Evolutionary conservation across 2,329 filamentous ascomycete species (phyloP), one percentile per base, ranked within the genome.

Genomic region (Alternaria novae-zelandiae): DNA sequence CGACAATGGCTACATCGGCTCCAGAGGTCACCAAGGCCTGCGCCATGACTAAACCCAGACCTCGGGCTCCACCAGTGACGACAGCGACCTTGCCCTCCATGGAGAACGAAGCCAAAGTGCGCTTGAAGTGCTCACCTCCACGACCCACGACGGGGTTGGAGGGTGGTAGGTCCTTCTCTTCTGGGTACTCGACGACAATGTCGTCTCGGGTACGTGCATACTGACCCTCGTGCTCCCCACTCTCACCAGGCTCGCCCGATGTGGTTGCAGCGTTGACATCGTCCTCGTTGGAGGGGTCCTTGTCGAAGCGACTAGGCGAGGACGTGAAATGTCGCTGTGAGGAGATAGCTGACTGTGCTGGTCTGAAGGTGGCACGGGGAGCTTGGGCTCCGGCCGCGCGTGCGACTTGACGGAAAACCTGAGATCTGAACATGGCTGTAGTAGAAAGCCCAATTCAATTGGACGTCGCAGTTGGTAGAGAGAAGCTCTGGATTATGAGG

Each of bases 1-100:
- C 95, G 44, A 97, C 93, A 80, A 98, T 92, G 45, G 95, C 95
- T 66, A 97, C 86, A 79, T 97, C 90, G 10, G 93, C 92, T 56
- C 95, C 95, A 57, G 92, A 96, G 57, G 93, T 90, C 57, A 97
- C 91, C 81, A 97, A 88, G 50, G 92, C 94, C 83, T 97, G 94
- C 55, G 91, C 92, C 91, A 98, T 97, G 71, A 96, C 94, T 65
- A 97, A 84, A 43, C 95, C 95, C 61, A 98, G 82, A 8, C 95
- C 95, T 76, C 94, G 87, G 25, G 95, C 95, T 76, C 94, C 95
- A 56, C 95, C 95, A 1, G 95, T 98, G 43, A 98, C 91, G 44
- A 97, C 85, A 50, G 89, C 93, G 9, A 94, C 91, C 76, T 90
- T 91, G 65, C 89, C 91, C 78, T 97, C 91, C 32, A 98, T 87